Conservation (phyloP, 257 asterid species). For the Solanum megistacrolobum region DNA sequence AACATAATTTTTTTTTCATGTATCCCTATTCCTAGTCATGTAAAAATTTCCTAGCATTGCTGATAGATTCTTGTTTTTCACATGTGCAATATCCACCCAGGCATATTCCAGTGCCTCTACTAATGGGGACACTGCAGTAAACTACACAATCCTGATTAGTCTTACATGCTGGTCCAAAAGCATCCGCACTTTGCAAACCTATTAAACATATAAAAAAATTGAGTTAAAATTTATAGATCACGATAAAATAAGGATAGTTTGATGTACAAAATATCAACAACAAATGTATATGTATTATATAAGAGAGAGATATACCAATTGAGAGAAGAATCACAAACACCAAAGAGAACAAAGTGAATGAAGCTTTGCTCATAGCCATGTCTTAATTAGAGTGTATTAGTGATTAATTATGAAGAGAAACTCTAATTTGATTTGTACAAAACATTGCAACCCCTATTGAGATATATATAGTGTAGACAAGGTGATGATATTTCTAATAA, state of each 20-base stretch:
- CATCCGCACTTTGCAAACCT: neutral
- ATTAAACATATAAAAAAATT: accelerated
- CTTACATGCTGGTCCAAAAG: neutral
- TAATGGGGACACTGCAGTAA: neutral
- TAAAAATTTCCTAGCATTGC: neutral
- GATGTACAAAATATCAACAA: accelerated
- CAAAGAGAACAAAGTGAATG: neutral
- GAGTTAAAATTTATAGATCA: neutral
- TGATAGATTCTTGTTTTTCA: neutral
- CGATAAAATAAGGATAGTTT: neutral
- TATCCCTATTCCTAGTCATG: neutral
- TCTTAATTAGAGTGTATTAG: neutral
- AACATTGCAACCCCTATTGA: neutral
- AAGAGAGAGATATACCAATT: neutral
- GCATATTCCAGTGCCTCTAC: neutral
- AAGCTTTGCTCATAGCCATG: neutral
- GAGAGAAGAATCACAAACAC: neutral
- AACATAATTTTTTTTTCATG: neutral
- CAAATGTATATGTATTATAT: neutral
- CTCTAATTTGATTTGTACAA: neutral
- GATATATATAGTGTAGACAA: neutral
- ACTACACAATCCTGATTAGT: neutral
- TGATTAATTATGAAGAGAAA: neutral
- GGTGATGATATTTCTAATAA: neutral
- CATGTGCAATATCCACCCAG: neutral